Percentiles rank a stretch among this genome's conserved stretches.
These are phyloP conservation scores for Bisporella sp. DNA, from an alignment of 2,329 filamentous ascomycete species.

Conservation along the genomic window DNA sequence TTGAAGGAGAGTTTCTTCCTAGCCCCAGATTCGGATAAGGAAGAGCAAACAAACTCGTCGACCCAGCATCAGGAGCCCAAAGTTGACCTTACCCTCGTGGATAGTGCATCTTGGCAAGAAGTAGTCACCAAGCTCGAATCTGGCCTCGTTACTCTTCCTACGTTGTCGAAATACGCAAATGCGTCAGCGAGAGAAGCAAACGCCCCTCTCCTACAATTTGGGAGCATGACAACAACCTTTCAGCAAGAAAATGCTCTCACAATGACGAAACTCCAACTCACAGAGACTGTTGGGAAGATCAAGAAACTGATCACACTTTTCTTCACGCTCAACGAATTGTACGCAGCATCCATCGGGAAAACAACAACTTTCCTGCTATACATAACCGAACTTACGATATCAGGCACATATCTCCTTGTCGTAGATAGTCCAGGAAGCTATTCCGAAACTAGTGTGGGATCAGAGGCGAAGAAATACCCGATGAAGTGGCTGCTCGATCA, in stretches of 20 bases:
- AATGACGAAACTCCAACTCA: conserved; percentile 31
- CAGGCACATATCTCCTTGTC: conserved; percentile 67
- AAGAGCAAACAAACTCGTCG: conserved; percentile 8
- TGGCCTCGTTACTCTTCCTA: conserved; percentile 45
- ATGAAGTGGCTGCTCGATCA: conserved; percentile 93
- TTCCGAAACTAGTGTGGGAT: conserved; percentile 67
- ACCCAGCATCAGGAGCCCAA: conserved; percentile 2
- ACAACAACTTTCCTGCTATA: conserved; percentile 71
- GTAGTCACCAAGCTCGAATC: conserved; percentile 53
- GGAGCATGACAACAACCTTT: conserved; percentile 36
- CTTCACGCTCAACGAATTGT: conserved; percentile 95
- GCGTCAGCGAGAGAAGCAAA: conserved; percentile 38
- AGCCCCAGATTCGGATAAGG: neutral
- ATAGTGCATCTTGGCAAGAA: conserved; percentile 71
- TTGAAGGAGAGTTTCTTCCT: conserved; percentile 18
- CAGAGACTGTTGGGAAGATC: conserved; percentile 19
- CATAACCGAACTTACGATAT: conserved; percentile 50
- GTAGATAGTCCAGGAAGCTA: conserved; percentile 94
- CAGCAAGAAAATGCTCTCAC: conserved; percentile 42
- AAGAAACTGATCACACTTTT: conserved; percentile 68
- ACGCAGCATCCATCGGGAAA: conserved; percentile 63
- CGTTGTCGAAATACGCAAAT: conserved; percentile 46
- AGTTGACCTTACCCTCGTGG: conserved; percentile 56
- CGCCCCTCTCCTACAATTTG: conserved; percentile 34
- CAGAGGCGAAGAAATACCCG: conserved; percentile 62